Evolutionary conservation across 768 basidiomycete genomes (phyloP).

Genomic region (Lactarius sanguifluus): DNA sequence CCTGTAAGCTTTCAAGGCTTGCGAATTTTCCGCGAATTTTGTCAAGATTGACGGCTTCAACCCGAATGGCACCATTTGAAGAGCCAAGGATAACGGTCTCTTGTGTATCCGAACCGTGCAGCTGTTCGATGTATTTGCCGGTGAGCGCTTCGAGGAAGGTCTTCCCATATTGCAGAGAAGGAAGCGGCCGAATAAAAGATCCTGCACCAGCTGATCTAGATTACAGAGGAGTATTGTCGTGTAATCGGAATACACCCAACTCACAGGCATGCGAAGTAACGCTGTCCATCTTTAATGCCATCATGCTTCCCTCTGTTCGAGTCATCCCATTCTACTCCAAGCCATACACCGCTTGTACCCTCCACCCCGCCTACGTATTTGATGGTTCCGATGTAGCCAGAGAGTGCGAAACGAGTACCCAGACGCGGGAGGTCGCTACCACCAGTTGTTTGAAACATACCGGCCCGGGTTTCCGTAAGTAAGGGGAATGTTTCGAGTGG

Average conservation of each 20-base stretch:
- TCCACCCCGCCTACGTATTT: conserved; percentile 65
- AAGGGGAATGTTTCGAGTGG: background rate
- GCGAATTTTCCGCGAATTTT: conserved; percentile 73
- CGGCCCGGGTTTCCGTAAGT: conserved; percentile 1
- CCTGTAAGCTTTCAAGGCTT: conserved; percentile 62
- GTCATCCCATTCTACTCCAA: conserved; percentile 99
- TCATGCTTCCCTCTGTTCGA: conserved; percentile 82
- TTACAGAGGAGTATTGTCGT: conserved; percentile 9
- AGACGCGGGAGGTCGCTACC: conserved; percentile 36
- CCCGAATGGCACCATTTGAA: conserved; percentile 77
- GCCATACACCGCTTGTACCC: conserved; percentile 69
- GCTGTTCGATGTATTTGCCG: conserved; percentile 73
- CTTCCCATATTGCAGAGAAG: conserved; percentile 55
- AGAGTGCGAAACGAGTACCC: conserved; percentile 56
- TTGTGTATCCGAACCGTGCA: conserved; percentile 49
- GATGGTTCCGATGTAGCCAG: conserved; percentile 64
- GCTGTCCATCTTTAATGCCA: conserved; percentile 72
- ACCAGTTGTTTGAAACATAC: conserved; percentile 8
- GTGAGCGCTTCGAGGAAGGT: conserved; percentile 75
- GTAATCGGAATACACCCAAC: conserved; percentile 30
- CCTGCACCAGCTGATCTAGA: conserved; percentile 60
- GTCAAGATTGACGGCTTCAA: conserved; percentile 82
- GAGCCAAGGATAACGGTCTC: conserved; percentile 77
- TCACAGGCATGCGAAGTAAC: conserved; percentile 80
- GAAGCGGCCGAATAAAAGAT: conserved; percentile 78